Conservation (phyloP, 2,329 filamentous ascomycete genomes). For the Aspergillus spinulosporus region DNA sequence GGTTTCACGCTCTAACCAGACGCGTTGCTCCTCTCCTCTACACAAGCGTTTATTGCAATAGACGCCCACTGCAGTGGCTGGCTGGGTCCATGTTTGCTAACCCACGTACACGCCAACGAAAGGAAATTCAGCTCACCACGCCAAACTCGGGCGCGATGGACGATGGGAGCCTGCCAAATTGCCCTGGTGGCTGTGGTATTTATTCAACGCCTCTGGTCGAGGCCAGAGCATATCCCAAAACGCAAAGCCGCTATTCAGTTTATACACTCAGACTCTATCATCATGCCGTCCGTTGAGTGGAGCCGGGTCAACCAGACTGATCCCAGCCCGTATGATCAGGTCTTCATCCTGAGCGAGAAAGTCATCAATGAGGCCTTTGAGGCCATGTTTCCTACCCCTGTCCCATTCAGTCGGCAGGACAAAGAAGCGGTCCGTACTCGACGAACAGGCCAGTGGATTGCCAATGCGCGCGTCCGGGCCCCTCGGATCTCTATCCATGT, state of each 20-base stretch:
- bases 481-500: neutral
- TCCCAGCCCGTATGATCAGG: constrained; percentile 6
- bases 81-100: neutral
- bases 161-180: neutral
- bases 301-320: constrained; percentile 7
- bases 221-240: too few species aligned
- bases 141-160: too few species aligned
- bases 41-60: neutral
- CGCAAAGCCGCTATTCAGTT: neutral
- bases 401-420: neutral
- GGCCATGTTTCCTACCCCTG: neutral
- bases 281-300: constrained; percentile 1
- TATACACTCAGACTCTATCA: neutral
- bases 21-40: neutral
- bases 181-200: too few species aligned
- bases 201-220: too few species aligned
- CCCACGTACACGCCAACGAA: neutral
- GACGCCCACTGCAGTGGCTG: neutral
- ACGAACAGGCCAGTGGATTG: neutral
- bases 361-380: constrained; percentile 4
- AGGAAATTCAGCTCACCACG: neutral
- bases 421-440: neutral
- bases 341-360: constrained; percentile 2
- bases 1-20: neutral
- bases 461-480: neutral